phyloP scores from a whole-genome alignment of 306 rosid genomes.

The Corylus americana region DNA sequence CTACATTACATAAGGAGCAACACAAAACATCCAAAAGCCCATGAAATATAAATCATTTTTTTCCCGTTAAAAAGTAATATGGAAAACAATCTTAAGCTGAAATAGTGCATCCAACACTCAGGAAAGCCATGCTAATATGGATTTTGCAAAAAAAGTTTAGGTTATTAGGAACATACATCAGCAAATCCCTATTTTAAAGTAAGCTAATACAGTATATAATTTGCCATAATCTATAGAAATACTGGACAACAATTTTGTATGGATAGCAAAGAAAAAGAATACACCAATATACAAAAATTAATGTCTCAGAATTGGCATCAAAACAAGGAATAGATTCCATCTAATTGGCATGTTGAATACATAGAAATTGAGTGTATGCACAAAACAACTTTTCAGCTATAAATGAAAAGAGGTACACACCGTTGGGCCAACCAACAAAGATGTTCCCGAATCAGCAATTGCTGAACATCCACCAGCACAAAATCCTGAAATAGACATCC shows the following conservation, averaged over 20 bases:
- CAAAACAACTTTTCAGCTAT: neutral
- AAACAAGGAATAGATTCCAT: neutral
- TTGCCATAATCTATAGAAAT: too few relatives aligned
- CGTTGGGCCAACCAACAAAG: slow-evolving; percentile 80
- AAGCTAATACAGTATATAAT: neutral
- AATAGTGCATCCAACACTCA: neutral
- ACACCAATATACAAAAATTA: neutral
- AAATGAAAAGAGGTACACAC: slow-evolving; percentile 24
- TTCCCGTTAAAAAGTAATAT: neutral
- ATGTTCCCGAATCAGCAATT: slow-evolving; percentile 86
- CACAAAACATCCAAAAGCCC: neutral
- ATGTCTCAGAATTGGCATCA: neutral
- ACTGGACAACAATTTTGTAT: neutral
- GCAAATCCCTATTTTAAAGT: slow-evolving; percentile 1
- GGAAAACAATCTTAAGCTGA: neutral
- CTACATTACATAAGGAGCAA: neutral
- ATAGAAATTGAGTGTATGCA: neutral
- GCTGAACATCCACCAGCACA: slow-evolving; percentile 77
- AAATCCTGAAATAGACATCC: slow-evolving; percentile 49
- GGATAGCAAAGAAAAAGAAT: neutral
- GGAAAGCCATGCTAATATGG: too few relatives aligned
- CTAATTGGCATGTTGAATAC: neutral
- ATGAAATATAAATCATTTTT: neutral
- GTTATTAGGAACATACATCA: neutral
- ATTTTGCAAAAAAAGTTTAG: too few relatives aligned